phyloP scores from a whole-genome alignment of 441 rosid genomes.

The Pelargonium cotyledonis region DNA sequence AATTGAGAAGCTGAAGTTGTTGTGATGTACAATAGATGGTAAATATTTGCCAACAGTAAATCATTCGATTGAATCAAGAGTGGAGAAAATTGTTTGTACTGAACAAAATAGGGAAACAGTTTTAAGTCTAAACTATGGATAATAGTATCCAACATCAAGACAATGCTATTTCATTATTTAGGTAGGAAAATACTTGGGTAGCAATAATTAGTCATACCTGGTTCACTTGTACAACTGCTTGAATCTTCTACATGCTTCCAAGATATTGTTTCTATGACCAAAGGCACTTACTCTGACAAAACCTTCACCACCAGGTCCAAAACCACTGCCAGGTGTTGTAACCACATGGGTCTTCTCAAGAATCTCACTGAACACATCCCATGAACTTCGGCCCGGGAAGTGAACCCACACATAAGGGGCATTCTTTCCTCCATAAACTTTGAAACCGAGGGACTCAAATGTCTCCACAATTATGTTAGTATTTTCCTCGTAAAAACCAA shows the following conservation, averaged over 20 bases:
- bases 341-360: conserved; percentile 90
- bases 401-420: conserved; percentile 97
- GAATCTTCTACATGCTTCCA: conserved; percentile 96
- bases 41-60: no score
- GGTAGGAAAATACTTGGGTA: neutral
- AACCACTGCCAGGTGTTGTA: conserved; percentile 93
- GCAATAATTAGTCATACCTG: neutral
- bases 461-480: conserved; percentile 70
- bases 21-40: no score
- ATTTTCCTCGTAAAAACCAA: conserved; percentile 92
- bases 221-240: conserved; percentile 83
- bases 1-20: no score
- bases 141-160: no score
- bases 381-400: conserved; percentile 88
- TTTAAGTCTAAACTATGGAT: no score
- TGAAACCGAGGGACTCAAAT: conserved; percentile 73
- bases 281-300: conserved; percentile 88
- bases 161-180: neutral
- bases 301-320: conserved; percentile 97
- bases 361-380: conserved; percentile 92
- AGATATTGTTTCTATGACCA: conserved; percentile 77
- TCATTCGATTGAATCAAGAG: no score
- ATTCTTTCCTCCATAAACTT: conserved; percentile 72
- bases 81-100: no score
- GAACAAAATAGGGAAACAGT: no score